Conservation (phyloP, 108 stramenopile species). For the Skeletonema marinoi region DNA sequence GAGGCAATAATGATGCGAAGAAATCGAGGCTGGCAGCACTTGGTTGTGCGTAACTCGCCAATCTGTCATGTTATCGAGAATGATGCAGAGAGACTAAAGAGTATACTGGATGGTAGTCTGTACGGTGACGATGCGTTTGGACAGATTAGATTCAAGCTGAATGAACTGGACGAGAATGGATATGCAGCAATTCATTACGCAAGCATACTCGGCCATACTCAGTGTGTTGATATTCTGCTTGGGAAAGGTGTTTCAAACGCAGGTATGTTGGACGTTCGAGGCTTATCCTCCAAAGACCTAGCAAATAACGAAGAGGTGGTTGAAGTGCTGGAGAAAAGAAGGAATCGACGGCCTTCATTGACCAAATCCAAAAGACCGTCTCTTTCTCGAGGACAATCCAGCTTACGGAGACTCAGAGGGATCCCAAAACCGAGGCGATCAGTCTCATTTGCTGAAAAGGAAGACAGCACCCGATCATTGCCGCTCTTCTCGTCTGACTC, state of each 20-base stretch:
- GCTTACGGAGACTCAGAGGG: background rate
- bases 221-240: background rate
- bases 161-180: background rate
- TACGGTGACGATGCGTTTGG: background rate
- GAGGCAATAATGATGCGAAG: background rate
- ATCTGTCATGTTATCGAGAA: background rate
- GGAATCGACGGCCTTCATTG: background rate
- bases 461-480: background rate
- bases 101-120: background rate
- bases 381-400: background rate
- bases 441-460: background rate
- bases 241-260: background rate
- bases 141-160: background rate
- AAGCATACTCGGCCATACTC: background rate
- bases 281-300: background rate
- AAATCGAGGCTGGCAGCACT: background rate
- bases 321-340: background rate
- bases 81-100: background rate
- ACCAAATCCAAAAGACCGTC: background rate
- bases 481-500: background rate
- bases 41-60: background rate
- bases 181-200: background rate
- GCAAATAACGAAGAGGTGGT: background rate
- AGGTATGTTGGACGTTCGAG: background rate
- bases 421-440: background rate